Conservation (phyloP, 306 rosid genomes). For the Dryas drummondii region DNA sequence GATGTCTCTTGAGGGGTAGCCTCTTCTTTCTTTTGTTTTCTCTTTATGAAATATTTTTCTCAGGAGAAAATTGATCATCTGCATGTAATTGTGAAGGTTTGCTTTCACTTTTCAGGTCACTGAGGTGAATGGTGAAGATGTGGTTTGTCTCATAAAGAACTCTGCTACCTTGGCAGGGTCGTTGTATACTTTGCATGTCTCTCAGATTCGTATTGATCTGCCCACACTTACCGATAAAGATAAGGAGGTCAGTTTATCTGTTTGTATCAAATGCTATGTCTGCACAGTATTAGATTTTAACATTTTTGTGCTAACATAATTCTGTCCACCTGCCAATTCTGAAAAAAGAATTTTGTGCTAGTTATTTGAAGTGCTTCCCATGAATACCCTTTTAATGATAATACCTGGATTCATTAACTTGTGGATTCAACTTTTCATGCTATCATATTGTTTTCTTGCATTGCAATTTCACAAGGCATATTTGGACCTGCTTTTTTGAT, state of each 20-base stretch:
- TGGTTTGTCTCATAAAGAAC: constrained; percentile 49
- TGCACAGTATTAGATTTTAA: neutral
- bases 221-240: constrained; percentile 52
- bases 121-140: constrained; percentile 48
- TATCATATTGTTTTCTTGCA: neutral
- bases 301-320: neutral
- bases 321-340: neutral
- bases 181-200: constrained; percentile 50
- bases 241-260: constrained; percentile 41
- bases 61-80: neutral
- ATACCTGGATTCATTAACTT: constrained; percentile 1
- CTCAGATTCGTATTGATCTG: constrained; percentile 50
- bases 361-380: neutral
- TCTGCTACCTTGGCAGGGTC: constrained; percentile 50
- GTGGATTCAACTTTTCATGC: neutral
- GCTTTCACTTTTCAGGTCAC: constrained; percentile 37
- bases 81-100: neutral
- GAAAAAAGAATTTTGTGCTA: neutral
- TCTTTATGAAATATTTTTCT: neutral
- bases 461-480: neutral
- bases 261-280: neutral
- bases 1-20: constrained; percentile 5
- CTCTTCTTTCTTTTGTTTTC: neutral
- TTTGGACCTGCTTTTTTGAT: neutral
- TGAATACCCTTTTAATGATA: neutral